A percentile compares a stretch with the other conserved stretches of the same genome.
These are phyloP conservation scores for Sporothrix euskadiensis DNA, from an alignment of 2,329 filamentous ascomycete species.

Conservation along the genomic window DNA sequence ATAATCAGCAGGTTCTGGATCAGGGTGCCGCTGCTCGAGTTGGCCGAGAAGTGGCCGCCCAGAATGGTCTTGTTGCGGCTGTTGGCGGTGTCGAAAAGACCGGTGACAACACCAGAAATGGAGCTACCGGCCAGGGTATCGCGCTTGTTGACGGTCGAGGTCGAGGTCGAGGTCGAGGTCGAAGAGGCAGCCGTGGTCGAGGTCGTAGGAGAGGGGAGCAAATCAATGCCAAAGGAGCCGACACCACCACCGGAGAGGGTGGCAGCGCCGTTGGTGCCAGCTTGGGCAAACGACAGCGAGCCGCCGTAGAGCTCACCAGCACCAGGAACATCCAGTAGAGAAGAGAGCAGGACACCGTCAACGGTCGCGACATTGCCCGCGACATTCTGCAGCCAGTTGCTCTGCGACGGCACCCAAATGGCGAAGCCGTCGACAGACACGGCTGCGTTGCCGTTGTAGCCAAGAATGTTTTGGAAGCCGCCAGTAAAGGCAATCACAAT, in stretches of 20 bases:
- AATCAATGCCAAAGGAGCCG: slow-evolving; percentile 59
- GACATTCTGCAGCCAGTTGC: slow-evolving; percentile 86
- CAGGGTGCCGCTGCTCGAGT: slow-evolving; percentile 64
- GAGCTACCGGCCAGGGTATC: slow-evolving; percentile 43
- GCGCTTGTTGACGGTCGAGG: slow-evolving; percentile 47
- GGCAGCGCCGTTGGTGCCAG: slow-evolving; percentile 71
- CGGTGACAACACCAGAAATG: slow-evolving; percentile 72
- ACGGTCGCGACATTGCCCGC: slow-evolving; percentile 64
- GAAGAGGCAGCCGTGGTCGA: slow-evolving; percentile 41
- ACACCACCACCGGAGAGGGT: slow-evolving; percentile 59
- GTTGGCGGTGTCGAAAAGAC: slow-evolving; percentile 68
- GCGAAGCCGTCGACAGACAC: slow-evolving; percentile 73
- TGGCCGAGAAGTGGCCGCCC: slow-evolving; percentile 80
- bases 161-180: slow-evolving; percentile 42
- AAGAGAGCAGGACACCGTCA: slow-evolving; percentile 70
- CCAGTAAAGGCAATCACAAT: slow-evolving; percentile 78
- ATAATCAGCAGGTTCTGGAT: slow-evolving; percentile 82
- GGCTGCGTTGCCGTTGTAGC: slow-evolving; percentile 63
- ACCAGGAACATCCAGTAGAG: slow-evolving; percentile 63
- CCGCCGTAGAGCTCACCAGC: slow-evolving; percentile 75
- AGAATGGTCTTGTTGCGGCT: slow-evolving; percentile 80
- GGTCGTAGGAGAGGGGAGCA: slow-evolving; percentile 43
- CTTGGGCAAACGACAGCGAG: slow-evolving; percentile 73
- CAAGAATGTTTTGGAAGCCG: slow-evolving; percentile 70
- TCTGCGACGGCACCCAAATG: slow-evolving; percentile 83